Conservation (phyloP, 1,284 basidiomycete genomes). For the Sparassis latifolia region DNA sequence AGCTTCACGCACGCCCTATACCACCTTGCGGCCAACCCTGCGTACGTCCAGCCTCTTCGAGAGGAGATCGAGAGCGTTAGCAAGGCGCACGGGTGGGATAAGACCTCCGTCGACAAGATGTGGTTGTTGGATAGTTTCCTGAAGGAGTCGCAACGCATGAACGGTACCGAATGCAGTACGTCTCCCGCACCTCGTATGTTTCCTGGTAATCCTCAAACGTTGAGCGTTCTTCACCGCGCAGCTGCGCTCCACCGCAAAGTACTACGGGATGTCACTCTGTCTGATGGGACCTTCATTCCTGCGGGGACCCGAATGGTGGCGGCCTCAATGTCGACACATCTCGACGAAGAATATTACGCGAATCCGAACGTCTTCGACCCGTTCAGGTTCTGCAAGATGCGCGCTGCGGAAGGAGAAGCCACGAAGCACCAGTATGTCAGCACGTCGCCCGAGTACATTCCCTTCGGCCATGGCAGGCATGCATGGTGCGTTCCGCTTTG, state of each 20-base stretch:
- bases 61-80: constrained; percentile 16
- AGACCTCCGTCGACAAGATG: constrained; percentile 17
- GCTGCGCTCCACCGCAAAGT: constrained; percentile 30
- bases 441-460: constrained; percentile 16
- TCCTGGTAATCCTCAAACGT: background rate
- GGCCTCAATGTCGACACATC: constrained; percentile 12
- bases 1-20: constrained; percentile 21
- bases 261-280: constrained; percentile 32
- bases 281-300: constrained; percentile 37
- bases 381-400: constrained; percentile 10
- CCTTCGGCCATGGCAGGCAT: constrained; percentile 24
- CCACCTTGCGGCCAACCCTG: constrained; percentile 16
- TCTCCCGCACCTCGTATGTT: background rate
- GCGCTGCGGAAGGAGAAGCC: constrained; percentile 15
- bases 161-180: constrained; percentile 6
- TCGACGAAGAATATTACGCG: constrained; percentile 11
- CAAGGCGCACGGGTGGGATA: constrained; percentile 15
- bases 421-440: constrained; percentile 19
- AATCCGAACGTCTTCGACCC: constrained; percentile 7
- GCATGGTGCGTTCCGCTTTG: constrained; percentile 18
- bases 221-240: constrained; percentile 6
- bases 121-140: constrained; percentile 22
- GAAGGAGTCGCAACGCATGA: constrained; percentile 13
- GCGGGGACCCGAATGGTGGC: constrained; percentile 30
- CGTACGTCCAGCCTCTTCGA: constrained; percentile 17